Conservation (phyloP, 495 filamentous ascomycete species). For the Paragyromitra xinjiangensis region DNA sequence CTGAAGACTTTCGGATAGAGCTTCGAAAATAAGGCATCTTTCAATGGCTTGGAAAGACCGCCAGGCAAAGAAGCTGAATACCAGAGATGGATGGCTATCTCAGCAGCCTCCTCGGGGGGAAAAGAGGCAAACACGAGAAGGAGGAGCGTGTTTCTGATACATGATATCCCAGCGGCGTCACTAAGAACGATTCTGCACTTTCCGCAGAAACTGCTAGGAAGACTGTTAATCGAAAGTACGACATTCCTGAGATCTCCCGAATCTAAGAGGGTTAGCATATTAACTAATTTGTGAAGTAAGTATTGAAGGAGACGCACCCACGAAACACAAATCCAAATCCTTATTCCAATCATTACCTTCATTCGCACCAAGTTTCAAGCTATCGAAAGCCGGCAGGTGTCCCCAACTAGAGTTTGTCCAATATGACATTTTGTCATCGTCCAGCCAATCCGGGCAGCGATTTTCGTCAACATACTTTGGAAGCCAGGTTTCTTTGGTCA, state of each 20-base stretch:
- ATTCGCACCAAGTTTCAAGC: conserved; percentile 20
- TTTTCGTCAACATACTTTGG: background rate
- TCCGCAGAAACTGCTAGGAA: conserved; percentile 6
- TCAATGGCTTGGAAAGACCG: background rate
- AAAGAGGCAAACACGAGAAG: conserved; percentile 26
- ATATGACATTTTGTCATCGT: background rate
- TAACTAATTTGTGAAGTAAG: background rate
- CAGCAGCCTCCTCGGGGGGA: conserved; percentile 14
- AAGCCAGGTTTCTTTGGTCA: conserved; percentile 14
- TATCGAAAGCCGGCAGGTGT: conserved; percentile 12
- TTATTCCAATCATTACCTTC: conserved; percentile 29
- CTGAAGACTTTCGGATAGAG: background rate
- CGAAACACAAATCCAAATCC: conserved; percentile 24
- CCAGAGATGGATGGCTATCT: conserved; percentile 34
- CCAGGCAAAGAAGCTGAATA: conserved; percentile 25
- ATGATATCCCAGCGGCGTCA: background rate
- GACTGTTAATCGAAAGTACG: conserved; percentile 16
- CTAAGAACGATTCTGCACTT: conserved; percentile 13
- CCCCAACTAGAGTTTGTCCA: conserved; percentile 10
- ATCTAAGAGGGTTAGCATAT: conserved; percentile 21
- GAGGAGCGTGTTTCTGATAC: conserved; percentile 20
- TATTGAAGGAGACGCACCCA: conserved; percentile 14
- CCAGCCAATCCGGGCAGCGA: background rate
- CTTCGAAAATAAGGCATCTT: background rate
- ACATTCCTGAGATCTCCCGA: conserved; percentile 26